phyloP scores from a whole-genome alignment of 2,329 filamentous ascomycete species.

The Scedosporium aurantiacum region DNA sequence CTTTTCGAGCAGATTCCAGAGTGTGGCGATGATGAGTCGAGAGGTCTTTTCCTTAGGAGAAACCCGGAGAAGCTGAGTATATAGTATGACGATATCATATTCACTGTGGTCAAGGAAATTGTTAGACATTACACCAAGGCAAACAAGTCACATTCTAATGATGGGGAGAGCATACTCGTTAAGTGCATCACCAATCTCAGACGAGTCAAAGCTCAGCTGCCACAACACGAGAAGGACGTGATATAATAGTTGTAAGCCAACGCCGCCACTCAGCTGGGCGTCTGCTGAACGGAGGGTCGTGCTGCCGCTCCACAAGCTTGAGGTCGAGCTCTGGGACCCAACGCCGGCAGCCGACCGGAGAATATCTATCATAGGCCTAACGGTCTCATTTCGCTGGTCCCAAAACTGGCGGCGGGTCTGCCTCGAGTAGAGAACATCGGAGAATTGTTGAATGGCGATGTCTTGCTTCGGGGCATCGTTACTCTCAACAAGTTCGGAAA shows the following conservation, averaged over 20 bases:
- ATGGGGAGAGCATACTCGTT: conserved; percentile 55
- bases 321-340: conserved; percentile 47
- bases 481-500: conserved; percentile 72
- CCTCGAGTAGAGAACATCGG: conserved; percentile 65
- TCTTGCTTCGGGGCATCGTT: conserved; percentile 86
- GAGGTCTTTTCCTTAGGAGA: conserved; percentile 99
- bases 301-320: conserved; percentile 50
- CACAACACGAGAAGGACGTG: conserved; percentile 88
- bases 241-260: conserved; percentile 87
- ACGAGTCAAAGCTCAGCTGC: conserved; percentile 93
- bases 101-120: conserved; percentile 44
- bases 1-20: conserved; percentile 69
- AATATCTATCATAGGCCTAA: conserved; percentile 72
- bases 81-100: conserved; percentile 83
- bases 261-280: conserved; percentile 60
- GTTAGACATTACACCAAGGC: not conserved
- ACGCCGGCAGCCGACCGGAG: conserved; percentile 67
- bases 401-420: conserved; percentile 76
- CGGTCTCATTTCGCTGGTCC: conserved; percentile 77
- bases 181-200: conserved; percentile 59
- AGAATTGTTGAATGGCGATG: conserved; percentile 88
- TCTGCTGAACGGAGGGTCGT: conserved; percentile 45
- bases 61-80: conserved; percentile 80
- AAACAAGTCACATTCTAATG: not conserved
- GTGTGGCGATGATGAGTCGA: conserved; percentile 75